Percentiles rank a stretch among this genome's conserved stretches.
phyloP scores from a whole-genome alignment of 2,329 filamentous ascomycete genomes.

The Microdochium nivale region DNA sequence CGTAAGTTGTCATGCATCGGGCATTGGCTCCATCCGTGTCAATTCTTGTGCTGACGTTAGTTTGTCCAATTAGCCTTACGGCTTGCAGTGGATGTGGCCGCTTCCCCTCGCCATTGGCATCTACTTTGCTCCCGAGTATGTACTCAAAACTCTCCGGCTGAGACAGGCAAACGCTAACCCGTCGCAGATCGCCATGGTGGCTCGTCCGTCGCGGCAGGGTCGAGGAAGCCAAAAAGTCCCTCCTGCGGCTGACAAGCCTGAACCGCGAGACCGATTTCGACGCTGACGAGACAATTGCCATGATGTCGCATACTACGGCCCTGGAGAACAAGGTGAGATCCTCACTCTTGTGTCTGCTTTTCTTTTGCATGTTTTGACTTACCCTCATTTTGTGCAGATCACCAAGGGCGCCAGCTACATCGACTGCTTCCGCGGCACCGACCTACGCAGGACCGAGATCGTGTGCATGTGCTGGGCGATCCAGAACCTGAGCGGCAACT shows the following conservation, averaged over 20 bases:
- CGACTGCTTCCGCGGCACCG: slow-evolving; percentile 76
- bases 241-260: slow-evolving; percentile 56
- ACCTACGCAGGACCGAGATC: slow-evolving; percentile 70
- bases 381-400: slow-evolving; percentile 34
- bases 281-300: slow-evolving; percentile 75
- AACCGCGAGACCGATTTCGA: slow-evolving; percentile 64
- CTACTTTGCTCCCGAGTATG: slow-evolving; percentile 53
- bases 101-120: slow-evolving; percentile 58
- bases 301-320: slow-evolving; percentile 87
- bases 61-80: slow-evolving; percentile 48
- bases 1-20: too few relatives aligned
- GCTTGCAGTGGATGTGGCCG: slow-evolving; percentile 73
- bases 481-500: slow-evolving; percentile 55
- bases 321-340: slow-evolving; percentile 52
- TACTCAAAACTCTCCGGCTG: background rate
- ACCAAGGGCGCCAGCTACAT: slow-evolving; percentile 65
- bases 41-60: too few relatives aligned
- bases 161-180: background rate
- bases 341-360: too few relatives aligned
- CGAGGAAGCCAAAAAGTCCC: slow-evolving; percentile 56
- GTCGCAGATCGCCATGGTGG: slow-evolving; percentile 55
- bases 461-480: slow-evolving; percentile 58
- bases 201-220: slow-evolving; percentile 58
- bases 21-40: too few relatives aligned
- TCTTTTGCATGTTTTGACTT: too few relatives aligned